These are phyloP conservation scores for Solanum appendiculatum DNA, from an alignment of 257 asterid species.

Conservation along the genomic window DNA sequence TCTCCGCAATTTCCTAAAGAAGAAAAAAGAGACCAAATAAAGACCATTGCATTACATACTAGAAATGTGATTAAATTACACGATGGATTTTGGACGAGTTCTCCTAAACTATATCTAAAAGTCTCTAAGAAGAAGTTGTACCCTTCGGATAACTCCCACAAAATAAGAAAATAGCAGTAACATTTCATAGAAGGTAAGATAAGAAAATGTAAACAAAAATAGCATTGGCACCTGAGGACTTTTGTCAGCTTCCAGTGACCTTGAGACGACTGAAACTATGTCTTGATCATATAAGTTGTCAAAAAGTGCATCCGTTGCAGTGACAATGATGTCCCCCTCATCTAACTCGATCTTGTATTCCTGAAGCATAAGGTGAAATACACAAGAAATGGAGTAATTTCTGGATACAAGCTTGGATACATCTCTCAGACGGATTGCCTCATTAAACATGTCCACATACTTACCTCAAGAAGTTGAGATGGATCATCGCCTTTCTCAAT, in stretches of 20 bases:
- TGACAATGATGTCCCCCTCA: constrained; percentile 56
- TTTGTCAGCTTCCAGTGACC: constrained; percentile 38
- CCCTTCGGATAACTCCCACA: background rate
- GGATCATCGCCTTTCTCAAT: constrained; percentile 50
- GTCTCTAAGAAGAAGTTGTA: background rate
- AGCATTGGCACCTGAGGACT: constrained; percentile 35
- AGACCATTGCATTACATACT: background rate
- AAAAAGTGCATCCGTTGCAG: constrained; percentile 74
- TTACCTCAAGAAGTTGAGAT: constrained; percentile 58
- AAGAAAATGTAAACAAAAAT: background rate
- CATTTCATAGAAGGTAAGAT: background rate
- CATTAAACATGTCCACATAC: background rate
- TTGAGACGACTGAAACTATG: constrained; percentile 36
- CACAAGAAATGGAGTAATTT: background rate
- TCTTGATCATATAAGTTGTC: constrained; percentile 77
- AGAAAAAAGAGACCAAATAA: background rate
- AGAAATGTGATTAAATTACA: background rate
- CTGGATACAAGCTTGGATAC: background rate
- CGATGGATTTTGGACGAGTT: background rate
- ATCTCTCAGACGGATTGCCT: background rate
- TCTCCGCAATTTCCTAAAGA: constrained; percentile 57
- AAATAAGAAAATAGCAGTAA: background rate
- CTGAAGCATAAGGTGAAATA: constrained; percentile 26
- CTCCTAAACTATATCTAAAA: background rate
- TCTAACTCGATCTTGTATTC: constrained; percentile 46